Evolutionary conservation across 805 yeast genomes (phyloP), one percentile per base, ranked within the genome.

Genomic region (Groenewaldozyma tartarivorans): DNA sequence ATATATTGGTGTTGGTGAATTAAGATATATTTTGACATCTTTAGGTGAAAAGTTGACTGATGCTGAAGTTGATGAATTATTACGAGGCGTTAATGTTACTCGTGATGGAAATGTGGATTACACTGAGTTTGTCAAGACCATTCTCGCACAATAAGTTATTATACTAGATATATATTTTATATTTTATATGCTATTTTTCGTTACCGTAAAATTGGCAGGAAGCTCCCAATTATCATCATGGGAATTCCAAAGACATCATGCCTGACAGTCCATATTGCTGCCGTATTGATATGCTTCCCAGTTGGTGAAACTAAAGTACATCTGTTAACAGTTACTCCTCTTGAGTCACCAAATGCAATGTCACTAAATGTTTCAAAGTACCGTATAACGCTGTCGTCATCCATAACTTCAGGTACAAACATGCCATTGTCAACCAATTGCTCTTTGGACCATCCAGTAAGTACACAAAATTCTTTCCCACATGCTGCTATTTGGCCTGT

Each of bases 191-290:
- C 9, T n/a, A 31, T 31, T 7, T 5, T 36, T 20, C 6, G 19
- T 44, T 43, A 56, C 9, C 52, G 54, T 42, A 62, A 43, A 18
- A 85, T 79, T 0, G 96, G 97, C 51, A 90, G 66, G 57, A 90
- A 90, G 56, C 86, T 92, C 15, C 96, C 97, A 26, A 90, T 74
- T 18, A 92, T 81, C 94, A 90, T 88, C 86, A 92, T 81, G 13
- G 98, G 98, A 40, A 90, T 80, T 5, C 96, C 96, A 63, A 92
- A 90, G 15, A 90, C 94, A 57, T 90, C 97, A 57, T 96, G 69
- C 56, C 88, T 87, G 48, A 92, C 65, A 1, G 97, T 92, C 94
- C 96, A 85, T 53, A 83, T 79, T 52, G 94, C 80, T 21, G 85
- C 76, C 0, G 96, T 84, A 38, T 80, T 68, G 36, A 90, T 73